A percentile compares a stretch with the other conserved stretches of the same genome.
These are phyloP conservation scores for Gossypium gossypioides DNA, from an alignment of 441 rosid species.

Conservation along the genomic window DNA sequence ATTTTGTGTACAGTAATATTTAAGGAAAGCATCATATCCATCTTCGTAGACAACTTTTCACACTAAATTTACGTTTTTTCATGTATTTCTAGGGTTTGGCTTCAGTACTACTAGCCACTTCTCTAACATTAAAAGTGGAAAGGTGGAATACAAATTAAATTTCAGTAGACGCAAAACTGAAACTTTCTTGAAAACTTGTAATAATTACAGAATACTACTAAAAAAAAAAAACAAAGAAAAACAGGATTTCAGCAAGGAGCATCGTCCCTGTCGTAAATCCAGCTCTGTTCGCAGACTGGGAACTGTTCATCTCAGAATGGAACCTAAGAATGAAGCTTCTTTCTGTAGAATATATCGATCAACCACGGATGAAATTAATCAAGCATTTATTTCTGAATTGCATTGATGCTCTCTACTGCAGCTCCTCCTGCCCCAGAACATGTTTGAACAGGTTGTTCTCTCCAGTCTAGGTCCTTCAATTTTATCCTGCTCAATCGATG, in stretches of 20 bases:
- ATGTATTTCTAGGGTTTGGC: background rate
- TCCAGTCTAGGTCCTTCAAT: conserved; percentile 61
- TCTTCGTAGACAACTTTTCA: too few species aligned
- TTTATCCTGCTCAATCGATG: conserved; percentile 53
- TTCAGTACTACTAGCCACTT: background rate
- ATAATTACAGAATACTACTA: background rate
- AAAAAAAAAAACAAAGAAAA: background rate
- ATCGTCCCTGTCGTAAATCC: background rate
- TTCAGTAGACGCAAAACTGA: background rate
- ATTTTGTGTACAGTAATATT: too few species aligned
- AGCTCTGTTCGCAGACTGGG: background rate
- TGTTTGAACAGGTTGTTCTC: conserved; percentile 70
- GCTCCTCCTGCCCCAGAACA: conserved; percentile 98
- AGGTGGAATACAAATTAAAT: background rate
- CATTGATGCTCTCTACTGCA: conserved; percentile 95
- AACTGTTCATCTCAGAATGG: background rate
- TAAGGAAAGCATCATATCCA: too few species aligned
- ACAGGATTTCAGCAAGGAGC: background rate
- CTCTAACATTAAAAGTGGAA: background rate
- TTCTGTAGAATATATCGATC: background rate
- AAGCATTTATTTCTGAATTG: conserved; percentile 89
- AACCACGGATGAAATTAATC: conserved; percentile 16
- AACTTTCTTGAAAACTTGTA: background rate
- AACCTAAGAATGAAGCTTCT: background rate
- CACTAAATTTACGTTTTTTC: too few species aligned